Evolutionary conservation across 441 rosid genomes (phyloP), one percentile per base, ranked within the genome.

Genomic region (Pelargonium cotyledonis): DNA sequence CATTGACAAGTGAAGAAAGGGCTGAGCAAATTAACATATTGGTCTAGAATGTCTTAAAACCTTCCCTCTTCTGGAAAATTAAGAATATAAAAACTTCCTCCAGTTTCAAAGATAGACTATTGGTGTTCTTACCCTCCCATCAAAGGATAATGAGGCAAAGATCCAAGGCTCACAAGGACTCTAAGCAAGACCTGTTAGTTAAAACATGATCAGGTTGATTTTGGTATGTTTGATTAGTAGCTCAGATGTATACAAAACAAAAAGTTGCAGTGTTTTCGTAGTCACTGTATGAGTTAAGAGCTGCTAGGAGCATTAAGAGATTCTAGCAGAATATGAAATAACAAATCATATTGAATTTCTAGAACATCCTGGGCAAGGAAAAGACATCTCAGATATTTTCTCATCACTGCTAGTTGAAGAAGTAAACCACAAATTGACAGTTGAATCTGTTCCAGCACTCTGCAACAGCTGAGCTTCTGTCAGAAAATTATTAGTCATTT

Each of bases 371-470:
- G 55, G 63, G 61, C 2, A 55, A 61, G 71, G 70, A 43, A 70
- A 75, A 18, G 41, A 89, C 93, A 93, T 85, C 60, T 80, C 84
- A 70, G 85, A 74, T 61, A 70, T 41, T 65, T 72, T 69, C 8
- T 82, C 89, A 73, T 81, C 86, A 65, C 75, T 65, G 35, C 79
- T 65, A 41, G 88, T 80, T 46, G 77, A 4, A 29, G 35, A 75
- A 79, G 90, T 83, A 75, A 69, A 77, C 98, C 98, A 94, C 84
- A 94, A 81, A 78, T 88, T 89, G 64, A 94, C 97, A 29, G 83
- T 83, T 4, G 96, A 94, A 73, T 94, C 97, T 40, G 97, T 91
- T 58, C 97, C 96, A 75, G 93, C 86, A 75, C 97, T 91, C 98
- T 91, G 91, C 80, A 72, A 72, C 35, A 66, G 70, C 75, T 64